Percentiles rank a stretch among this genome's conserved stretches.
These are phyloP conservation scores for Penicillium odoratum DNA, from an alignment of 495 filamentous ascomycete genomes.

Conservation along the genomic window DNA sequence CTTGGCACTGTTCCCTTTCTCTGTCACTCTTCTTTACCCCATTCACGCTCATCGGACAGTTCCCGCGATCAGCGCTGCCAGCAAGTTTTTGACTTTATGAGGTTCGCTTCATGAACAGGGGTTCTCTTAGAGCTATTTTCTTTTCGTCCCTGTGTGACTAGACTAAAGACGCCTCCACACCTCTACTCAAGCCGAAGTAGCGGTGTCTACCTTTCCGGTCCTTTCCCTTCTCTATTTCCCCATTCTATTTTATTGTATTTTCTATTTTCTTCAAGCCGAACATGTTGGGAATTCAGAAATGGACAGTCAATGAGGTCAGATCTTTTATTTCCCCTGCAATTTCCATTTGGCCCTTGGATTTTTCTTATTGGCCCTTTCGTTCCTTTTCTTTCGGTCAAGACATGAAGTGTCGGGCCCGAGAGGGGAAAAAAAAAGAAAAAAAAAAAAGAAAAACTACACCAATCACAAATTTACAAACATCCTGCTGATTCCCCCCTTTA, in stretches of 20 bases:
- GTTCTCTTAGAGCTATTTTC: constrained; percentile 4
- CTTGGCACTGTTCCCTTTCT: constrained; percentile 14
- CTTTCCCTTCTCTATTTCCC: not conserved
- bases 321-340: constrained; percentile 10
- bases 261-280: constrained; percentile 5
- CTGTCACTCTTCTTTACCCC: not conserved
- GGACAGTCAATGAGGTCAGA: constrained; percentile 46
- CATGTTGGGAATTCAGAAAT: constrained; percentile 42
- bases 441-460: constrained; percentile 7
- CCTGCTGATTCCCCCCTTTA: constrained; percentile 28
- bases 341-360: constrained; percentile 6
- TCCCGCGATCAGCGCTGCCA: constrained; percentile 21
- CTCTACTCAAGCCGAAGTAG: constrained; percentile 6
- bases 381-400: constrained; percentile 24
- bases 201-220: constrained; percentile 10
- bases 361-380: constrained; percentile 10
- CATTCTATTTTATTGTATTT: not conserved
- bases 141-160: constrained; percentile 7
- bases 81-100: constrained; percentile 1
- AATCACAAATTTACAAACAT: constrained; percentile 5
- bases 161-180: constrained; percentile 1
- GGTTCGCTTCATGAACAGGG: constrained; percentile 12
- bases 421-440: constrained; percentile 5
- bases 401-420: constrained; percentile 7
- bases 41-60: constrained; percentile 1